Percentiles rank a stretch among this genome's conserved stretches.
phyloP scores from a whole-genome alignment of 1,284 basidiomycete genomes.

The Trichosporon ovoides region DNA sequence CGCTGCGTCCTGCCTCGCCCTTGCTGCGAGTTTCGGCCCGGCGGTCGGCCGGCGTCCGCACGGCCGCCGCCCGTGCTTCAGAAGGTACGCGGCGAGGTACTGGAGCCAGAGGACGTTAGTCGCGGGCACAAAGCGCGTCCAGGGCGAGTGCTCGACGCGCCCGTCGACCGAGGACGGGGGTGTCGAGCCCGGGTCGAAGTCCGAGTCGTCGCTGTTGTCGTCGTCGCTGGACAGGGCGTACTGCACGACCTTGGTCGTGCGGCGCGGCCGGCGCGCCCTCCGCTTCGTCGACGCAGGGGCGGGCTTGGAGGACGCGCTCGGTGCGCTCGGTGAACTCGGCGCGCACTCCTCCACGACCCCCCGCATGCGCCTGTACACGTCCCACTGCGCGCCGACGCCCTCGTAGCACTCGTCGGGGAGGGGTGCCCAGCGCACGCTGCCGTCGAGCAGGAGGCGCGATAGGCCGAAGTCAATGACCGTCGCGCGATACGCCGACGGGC shows the following conservation, averaged over 20 bases:
- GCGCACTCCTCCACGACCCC: no score
- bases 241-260: not conserved
- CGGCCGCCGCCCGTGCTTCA: constrained; percentile 30
- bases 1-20: constrained; percentile 13
- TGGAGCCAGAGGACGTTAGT: constrained; percentile 39
- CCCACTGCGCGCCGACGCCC: constrained; percentile 85
- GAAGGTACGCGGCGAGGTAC: constrained; percentile 34
- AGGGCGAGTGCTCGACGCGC: not conserved
- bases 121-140: constrained; percentile 13
- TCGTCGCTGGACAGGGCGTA: not conserved
- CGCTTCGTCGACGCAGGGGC: no score
- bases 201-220: not conserved
- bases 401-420: constrained; percentile 76
- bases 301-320: no score
- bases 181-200: not conserved
- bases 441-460: constrained; percentile 61
- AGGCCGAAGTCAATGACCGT: constrained; percentile 94
- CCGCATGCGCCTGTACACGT: constrained; percentile 86
- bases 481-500: constrained; percentile 60
- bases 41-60: constrained; percentile 9
- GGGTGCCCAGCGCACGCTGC: constrained; percentile 16
- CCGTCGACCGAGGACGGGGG: not conserved
- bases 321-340: no score
- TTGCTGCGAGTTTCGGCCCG: constrained; percentile 1
- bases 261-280: not conserved